Conservation (phyloP, 805 yeast species). For the Sugiyamaella americana region DNA sequence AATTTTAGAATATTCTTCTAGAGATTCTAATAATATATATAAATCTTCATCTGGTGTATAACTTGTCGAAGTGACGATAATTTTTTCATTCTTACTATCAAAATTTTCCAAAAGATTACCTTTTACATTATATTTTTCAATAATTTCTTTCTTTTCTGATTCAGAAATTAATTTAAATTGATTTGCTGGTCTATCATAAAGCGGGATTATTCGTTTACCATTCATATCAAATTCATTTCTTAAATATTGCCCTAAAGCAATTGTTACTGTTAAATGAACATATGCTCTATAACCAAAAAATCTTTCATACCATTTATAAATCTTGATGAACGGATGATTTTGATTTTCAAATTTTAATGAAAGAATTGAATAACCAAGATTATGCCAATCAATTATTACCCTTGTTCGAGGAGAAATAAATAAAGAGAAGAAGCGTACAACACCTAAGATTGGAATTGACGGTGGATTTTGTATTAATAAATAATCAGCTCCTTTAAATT, state of each 20-base stretch:
- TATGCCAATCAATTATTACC: conserved; percentile 92
- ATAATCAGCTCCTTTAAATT: conserved; percentile 56
- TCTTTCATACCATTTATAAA: conserved; percentile 59
- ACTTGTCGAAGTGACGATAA: conserved; percentile 84
- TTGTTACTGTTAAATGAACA: conserved; percentile 74
- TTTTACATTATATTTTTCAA: conserved; percentile 31
- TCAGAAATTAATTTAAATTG: conserved; percentile 42
- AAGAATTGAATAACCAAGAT: conserved; percentile 78
- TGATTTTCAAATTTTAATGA: conserved; percentile 47
- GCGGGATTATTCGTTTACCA: conserved; percentile 46
- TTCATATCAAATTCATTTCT: conserved; percentile 48
- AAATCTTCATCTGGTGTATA: conserved; percentile 96
- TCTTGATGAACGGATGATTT: conserved; percentile 55
- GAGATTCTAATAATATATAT: conserved; percentile 57
- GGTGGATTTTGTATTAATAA: conserved; percentile 85
- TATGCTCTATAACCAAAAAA: conserved; percentile 57
- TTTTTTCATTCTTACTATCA: conserved; percentile 42
- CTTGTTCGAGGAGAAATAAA: conserved; percentile 48
- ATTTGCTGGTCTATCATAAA: conserved; percentile 81
- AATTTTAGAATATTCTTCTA: conserved; percentile 48
- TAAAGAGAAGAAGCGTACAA: conserved; percentile 50
- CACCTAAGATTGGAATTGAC: conserved; percentile 69
- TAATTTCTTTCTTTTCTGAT: conserved; percentile 29
- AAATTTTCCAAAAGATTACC: conserved; percentile 33
- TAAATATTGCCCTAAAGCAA: conserved; percentile 61